Conservation (phyloP, 148 eudicot genomes). For the Polygonum aviculare region DNA sequence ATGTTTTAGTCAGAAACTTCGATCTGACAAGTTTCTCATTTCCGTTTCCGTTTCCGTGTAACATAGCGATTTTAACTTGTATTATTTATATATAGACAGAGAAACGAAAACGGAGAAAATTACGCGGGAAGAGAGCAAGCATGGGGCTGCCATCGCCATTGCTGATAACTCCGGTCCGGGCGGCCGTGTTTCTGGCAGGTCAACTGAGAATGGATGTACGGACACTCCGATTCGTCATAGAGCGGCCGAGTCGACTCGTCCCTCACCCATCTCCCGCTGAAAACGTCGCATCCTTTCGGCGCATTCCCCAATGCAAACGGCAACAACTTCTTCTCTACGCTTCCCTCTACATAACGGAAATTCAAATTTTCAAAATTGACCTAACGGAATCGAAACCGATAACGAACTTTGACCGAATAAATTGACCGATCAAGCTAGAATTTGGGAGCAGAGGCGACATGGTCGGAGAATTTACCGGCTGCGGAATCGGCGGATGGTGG, state of each 20-base stretch:
- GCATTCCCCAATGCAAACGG: conserved; percentile 50
- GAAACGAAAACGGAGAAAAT: too few species aligned
- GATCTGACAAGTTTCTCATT: too few species aligned
- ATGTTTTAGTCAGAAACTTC: too few species aligned
- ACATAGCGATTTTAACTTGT: too few species aligned
- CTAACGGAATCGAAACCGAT: too few species aligned
- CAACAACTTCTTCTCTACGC: conserved; percentile 22
- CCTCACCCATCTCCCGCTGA: conserved; percentile 68
- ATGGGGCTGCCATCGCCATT: conserved; percentile 89
- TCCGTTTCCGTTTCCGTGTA: too few species aligned
- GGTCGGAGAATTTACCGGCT: neutral
- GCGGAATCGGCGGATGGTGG: neutral
- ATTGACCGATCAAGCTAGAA: neutral
- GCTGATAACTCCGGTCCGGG: conserved; percentile 66
- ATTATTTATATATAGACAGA: too few species aligned
- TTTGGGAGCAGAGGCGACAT: neutral
- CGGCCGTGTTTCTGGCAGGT: conserved; percentile 85
- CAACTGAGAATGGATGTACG: conserved; percentile 73
- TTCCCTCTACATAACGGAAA: conserved; percentile 10
- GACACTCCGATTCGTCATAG: conserved; percentile 81
- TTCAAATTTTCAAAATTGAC: neutral
- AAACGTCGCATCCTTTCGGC: conserved; percentile 50
- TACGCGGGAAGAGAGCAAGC: conserved; percentile 77
- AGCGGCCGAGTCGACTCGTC: conserved; percentile 52
- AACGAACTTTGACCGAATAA: neutral